Conservation (phyloP, 306 rosid species). For the Arachis hypogaea region DNA sequence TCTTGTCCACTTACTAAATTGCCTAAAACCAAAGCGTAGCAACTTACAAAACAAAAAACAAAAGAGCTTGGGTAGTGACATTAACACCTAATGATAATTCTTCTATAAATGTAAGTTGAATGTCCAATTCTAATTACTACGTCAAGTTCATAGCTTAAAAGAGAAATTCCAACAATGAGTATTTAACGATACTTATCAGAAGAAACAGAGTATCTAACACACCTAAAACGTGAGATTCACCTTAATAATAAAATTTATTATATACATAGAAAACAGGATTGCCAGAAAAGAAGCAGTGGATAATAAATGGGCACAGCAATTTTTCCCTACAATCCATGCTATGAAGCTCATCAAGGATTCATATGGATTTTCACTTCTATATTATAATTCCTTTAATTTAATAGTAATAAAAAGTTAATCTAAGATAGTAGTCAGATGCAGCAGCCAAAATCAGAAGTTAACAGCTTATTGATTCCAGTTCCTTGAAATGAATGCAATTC, state of each 20-base stretch:
- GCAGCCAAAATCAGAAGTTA: neutral
- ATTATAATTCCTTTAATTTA: neutral
- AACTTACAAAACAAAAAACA: neutral
- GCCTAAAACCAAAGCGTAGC: neutral
- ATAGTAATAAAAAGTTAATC: neutral
- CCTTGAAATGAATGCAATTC: too few species aligned
- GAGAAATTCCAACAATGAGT: neutral
- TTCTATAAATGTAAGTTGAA: conserved; percentile 2
- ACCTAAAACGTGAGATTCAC: neutral
- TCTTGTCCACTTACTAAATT: neutral
- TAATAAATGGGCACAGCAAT: neutral
- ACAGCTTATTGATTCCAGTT: too few species aligned
- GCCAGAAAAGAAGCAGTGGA: too few species aligned
- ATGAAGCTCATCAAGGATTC: conserved; percentile 7
- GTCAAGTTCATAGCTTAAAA: neutral
- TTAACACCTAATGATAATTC: conserved; percentile 16
- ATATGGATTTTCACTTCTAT: neutral
- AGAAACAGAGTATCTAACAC: neutral
- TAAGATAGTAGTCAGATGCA: neutral
- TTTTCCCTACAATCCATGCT: neutral
- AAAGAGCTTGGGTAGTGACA: neutral
- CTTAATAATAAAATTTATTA: neutral
- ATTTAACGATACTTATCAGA: too few species aligned
- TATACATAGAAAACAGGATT: neutral
- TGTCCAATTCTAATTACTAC: conserved; percentile 8